These are phyloP conservation scores for Diaporthe citri DNA, from an alignment of 2,329 filamentous ascomycete species.

Conservation along the genomic window DNA sequence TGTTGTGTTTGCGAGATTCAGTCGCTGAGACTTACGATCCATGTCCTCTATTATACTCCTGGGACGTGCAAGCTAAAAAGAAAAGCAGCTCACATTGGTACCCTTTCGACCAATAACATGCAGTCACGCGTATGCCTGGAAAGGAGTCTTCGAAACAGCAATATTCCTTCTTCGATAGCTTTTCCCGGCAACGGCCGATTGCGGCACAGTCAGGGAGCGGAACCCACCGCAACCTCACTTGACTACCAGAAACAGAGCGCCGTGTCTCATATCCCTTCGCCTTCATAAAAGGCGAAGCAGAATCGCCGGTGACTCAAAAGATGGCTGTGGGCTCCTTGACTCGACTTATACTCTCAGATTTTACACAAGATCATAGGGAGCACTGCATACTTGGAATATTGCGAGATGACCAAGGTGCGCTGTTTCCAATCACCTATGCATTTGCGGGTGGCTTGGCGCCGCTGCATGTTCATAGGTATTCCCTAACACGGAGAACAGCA, in stretches of 20 bases:
- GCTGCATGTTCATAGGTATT: neutral
- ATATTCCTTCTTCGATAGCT: neutral
- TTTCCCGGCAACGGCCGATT: neutral
- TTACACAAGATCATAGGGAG: too few relatives aligned
- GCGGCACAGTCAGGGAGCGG: neutral
- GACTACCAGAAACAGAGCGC: neutral
- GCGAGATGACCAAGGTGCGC: neutral
- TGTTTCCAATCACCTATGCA: neutral
- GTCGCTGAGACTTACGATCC: neutral
- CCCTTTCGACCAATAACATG: neutral
- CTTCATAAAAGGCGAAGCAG: neutral
- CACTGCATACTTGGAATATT: neutral
- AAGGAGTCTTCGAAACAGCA: neutral
- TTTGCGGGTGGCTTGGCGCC: neutral
- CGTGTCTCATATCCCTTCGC: neutral
- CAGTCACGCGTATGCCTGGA: neutral
- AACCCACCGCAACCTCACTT: neutral
- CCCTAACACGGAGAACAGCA: too few relatives aligned
- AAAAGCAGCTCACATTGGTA: neutral
- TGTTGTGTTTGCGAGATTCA: neutral
- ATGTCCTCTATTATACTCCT: neutral
- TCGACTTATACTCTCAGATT: neutral
- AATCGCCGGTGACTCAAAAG: neutral
- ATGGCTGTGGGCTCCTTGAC: neutral
- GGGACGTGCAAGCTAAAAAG: too few relatives aligned